phyloP scores from a whole-genome alignment of 495 filamentous ascomycete species.

The Bathelium albidoporum region DNA sequence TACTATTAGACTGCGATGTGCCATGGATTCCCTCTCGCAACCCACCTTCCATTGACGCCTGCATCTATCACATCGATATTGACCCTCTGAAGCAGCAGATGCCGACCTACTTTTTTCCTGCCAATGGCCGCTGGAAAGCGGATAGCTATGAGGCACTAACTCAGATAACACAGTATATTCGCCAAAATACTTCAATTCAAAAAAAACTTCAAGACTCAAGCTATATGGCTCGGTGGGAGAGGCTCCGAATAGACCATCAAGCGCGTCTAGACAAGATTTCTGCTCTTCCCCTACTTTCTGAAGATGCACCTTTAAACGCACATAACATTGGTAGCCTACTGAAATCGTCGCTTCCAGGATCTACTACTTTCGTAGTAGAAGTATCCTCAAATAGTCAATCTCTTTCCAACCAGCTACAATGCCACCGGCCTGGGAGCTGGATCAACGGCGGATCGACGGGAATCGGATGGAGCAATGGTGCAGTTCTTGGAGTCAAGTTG shows the following conservation, averaged over 20 bases:
- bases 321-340: slow-evolving; percentile 22
- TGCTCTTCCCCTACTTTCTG: neutral
- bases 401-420: slow-evolving; percentile 28
- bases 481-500: slow-evolving; percentile 28
- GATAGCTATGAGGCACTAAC: slow-evolving; percentile 29
- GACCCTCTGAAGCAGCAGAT: slow-evolving; percentile 85
- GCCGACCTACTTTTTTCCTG: slow-evolving; percentile 44
- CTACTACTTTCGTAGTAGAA: slow-evolving; percentile 36
- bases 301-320: slow-evolving; percentile 5
- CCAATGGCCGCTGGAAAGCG: slow-evolving; percentile 30
- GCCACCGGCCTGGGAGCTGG: slow-evolving; percentile 23
- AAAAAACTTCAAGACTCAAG: neutral
- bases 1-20: slow-evolving; percentile 36
- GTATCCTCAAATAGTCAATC: slow-evolving; percentile 22
- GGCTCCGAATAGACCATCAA: neutral
- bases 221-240: neutral
- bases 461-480: slow-evolving; percentile 32
- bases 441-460: slow-evolving; percentile 31
- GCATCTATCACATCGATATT: slow-evolving; percentile 72
- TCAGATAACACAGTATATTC: slow-evolving; percentile 25
- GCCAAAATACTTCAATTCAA: neutral
- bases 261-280: slow-evolving; percentile 5
- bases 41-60: slow-evolving; percentile 44
- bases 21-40: slow-evolving; percentile 59
- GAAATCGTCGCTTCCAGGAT: slow-evolving; percentile 25